Conservation (phyloP, 73 alveolate genomes). For the Paramecium tetraurelia region DNA sequence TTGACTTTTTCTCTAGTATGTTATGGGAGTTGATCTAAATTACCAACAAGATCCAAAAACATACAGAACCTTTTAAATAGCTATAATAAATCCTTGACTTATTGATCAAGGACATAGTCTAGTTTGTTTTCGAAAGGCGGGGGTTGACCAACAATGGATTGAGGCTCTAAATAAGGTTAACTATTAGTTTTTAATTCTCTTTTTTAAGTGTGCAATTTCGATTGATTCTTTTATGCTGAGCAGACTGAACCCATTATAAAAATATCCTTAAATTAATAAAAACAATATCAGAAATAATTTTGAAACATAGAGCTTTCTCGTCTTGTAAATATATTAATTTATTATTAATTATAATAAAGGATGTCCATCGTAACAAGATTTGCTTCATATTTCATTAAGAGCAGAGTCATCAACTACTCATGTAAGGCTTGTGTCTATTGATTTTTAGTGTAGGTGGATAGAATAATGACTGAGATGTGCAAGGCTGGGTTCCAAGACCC, state of each 20-base stretch:
- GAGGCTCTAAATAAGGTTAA: background rate
- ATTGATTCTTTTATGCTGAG: background rate
- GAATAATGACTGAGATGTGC: slow-evolving; percentile 47
- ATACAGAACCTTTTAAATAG: background rate
- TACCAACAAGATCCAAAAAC: background rate
- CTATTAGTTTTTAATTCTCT: background rate
- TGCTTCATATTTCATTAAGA: slow-evolving; percentile 9
- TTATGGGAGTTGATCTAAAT: background rate
- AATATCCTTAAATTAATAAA: background rate
- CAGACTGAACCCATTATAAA: background rate
- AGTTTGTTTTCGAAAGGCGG: background rate
- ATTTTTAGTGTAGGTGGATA: background rate
- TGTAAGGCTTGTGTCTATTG: background rate
- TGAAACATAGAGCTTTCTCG: background rate
- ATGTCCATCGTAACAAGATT: slow-evolving; percentile 46
- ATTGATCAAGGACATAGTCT: background rate
- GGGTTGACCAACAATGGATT: background rate
- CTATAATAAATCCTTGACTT: background rate
- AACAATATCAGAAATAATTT: background rate
- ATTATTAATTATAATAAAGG: background rate
- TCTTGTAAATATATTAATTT: background rate
- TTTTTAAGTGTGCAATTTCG: background rate
- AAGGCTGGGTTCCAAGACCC: slow-evolving; percentile 27
- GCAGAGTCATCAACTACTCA: slow-evolving; percentile 24
- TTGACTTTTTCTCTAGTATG: background rate